Evolutionary conservation across 257 asterid genomes (phyloP), one percentile per base, ranked within the genome.

Genomic region (Ilex asprella): DNA sequence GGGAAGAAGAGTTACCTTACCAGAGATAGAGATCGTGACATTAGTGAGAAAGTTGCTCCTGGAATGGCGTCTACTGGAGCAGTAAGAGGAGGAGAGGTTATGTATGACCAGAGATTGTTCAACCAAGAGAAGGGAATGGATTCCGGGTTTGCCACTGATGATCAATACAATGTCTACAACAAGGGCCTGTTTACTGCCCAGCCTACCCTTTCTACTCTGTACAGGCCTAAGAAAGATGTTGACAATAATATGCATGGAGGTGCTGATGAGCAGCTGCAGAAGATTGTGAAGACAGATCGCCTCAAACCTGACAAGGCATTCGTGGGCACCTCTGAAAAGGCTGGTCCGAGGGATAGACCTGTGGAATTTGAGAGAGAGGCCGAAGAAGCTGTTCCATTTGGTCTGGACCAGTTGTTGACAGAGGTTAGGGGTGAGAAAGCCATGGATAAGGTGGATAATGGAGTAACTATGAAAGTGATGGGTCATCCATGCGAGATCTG

Each of bases 61-160:
- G 96, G 96, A 30, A 84, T 88, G 94, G 91, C 96, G 51, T 69
- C 86, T 13, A 76, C 88, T 21, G 85, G 81, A 54, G 50, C 50
- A 8, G 81, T 78, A 10, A 81, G 41, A 63, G 85, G 83, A 2
- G 94, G 94, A 16, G 96, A 91, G 73, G 94, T 88, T 68, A 80
- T 81, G 89, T 88, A 88, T 46, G 95, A 88, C 39, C 88, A 84
- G 68, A 88, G 95, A 75, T 59, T 91, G 75, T 88, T 88, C 56
- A 91, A 88, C 89, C 95, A 86, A 76, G 96, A 86, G 84, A 91
- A 84, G 59, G 95, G 95, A 43, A 88, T 86, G 96, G 94, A 84
- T 70, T 91, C 95, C 58, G 91, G 96, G 53, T 88, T 91, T 68
- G 91, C 86, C 52, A 78, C 75, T 12, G 98, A 88, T 53, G 95